Evolutionary conservation across 208 protist genomes (phyloP).

Genomic region (Trypanosoma rangeli): DNA sequence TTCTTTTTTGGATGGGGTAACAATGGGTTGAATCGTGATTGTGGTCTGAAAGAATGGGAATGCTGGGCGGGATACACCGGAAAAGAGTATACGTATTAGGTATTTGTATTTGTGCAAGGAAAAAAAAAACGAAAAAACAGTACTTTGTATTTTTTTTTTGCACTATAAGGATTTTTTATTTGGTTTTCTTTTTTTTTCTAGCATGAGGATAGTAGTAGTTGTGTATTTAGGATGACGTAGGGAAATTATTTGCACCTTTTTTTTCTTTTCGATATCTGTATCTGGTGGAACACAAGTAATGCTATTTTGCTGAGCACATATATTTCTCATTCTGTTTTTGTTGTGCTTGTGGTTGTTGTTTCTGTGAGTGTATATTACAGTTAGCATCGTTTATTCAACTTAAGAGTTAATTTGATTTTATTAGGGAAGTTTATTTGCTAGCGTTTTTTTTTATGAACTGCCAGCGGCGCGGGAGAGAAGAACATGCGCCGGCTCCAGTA

Average conservation of each 20-base stretch:
- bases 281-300: not conserved
- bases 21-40: conserved; percentile 90
- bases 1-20: conserved; percentile 89
- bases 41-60: conserved; percentile 83
- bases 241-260: not conserved
- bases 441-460: conserved; percentile 9
- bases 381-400: conserved; percentile 3
- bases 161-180: conserved; percentile 11
- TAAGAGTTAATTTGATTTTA: conserved; percentile 5
- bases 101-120: not conserved
- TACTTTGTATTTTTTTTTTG: conserved; percentile 21
- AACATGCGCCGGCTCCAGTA: not conserved
- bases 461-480: not conserved
- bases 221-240: not conserved
- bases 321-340: conserved; percentile 8
- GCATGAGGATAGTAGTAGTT: conserved; percentile 13
- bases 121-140: not conserved
- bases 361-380: not conserved
- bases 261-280: not conserved
- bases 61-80: conserved; percentile 89
- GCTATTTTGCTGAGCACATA: not conserved
- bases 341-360: conserved; percentile 8
- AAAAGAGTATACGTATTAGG: conserved; percentile 88
- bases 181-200: conserved; percentile 7
- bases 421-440: not conserved